phyloP scores from a whole-genome alignment of 2,329 filamentous ascomycete genomes.

The Coniosporium tulheliwenetii region DNA sequence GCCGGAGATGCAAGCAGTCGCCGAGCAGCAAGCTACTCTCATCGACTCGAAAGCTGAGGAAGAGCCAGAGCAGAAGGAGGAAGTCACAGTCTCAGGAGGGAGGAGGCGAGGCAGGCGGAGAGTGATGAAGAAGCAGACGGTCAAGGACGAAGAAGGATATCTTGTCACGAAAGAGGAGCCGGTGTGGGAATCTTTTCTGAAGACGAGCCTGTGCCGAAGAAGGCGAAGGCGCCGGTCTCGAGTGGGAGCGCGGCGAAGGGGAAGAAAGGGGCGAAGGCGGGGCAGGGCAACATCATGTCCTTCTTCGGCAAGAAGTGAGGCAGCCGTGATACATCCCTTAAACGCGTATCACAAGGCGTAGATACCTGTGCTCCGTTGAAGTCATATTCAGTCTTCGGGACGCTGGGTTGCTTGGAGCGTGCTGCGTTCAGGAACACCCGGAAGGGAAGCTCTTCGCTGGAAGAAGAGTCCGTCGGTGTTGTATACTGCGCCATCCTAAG shows the following conservation, averaged over 20 bases:
- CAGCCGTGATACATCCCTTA: too few relatives aligned
- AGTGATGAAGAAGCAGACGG: slow-evolving; percentile 76
- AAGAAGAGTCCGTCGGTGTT: too few relatives aligned
- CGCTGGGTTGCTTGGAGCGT: too few relatives aligned
- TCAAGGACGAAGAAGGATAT: slow-evolving; percentile 80
- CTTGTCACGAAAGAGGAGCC: slow-evolving; percentile 75
- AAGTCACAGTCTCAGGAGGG: slow-evolving; percentile 42
- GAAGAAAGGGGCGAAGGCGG: slow-evolving; percentile 28
- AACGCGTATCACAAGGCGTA: too few relatives aligned
- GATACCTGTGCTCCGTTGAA: too few relatives aligned
- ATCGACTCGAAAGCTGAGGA: background rate
- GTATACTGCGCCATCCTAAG: too few relatives aligned
- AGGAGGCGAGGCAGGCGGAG: slow-evolving; percentile 61
- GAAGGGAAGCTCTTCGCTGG: too few relatives aligned
- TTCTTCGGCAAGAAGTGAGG: slow-evolving; percentile 72
- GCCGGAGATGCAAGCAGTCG: too few relatives aligned
- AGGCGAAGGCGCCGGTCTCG: slow-evolving; percentile 30
- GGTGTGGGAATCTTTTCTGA: slow-evolving; percentile 90
- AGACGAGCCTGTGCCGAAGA: slow-evolving; percentile 53
- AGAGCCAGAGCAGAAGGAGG: slow-evolving; percentile 13
- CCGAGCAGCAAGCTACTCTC: slow-evolving; percentile 6
- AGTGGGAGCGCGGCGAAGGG: slow-evolving; percentile 30
- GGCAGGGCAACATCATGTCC: slow-evolving; percentile 76
- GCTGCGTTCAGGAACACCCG: too few relatives aligned
- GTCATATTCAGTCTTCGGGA: too few relatives aligned